Base-by-base conservation (phyloP, 2,329 filamentous ascomycete genomes). In the Exophiala lecanii-corni region DNA sequence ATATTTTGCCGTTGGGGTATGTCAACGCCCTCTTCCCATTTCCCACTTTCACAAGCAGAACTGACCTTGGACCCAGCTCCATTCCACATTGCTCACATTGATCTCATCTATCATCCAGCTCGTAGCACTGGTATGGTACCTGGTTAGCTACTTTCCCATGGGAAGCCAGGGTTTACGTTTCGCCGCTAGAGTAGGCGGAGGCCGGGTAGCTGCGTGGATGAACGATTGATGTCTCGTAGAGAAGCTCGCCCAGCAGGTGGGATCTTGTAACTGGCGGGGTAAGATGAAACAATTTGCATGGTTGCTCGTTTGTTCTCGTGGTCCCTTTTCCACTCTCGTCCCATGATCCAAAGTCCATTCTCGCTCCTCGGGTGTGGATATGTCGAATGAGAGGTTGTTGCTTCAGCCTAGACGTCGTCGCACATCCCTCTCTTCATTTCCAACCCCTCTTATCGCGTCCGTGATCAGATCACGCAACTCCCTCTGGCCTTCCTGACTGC, bases 71-170 rank as follows among this genome's bases (percentile, higher is more conserved):
- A 77, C 45, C 43, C 58, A 95, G 89, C 81, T 94, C 54, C 84
- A 84, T 62, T 91, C 76, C 62, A 89, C 86, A 30, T 68, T 94
- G 50, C 78, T 97, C 53, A 97, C 92, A 12, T 73, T 97, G 41
- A 71, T 96, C 51, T 85, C 89, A 16, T 82, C 87, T 49, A 75
- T 96, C 47, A 70, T 89, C 55, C 92, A 98, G 64, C 74, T 97
- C 41, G 81, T 82, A 40, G 86, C 84, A 51, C 72, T 97, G 52
- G 54, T 87, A 35, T 97, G 91, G 91, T 97, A 97, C 68, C 75
- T 96, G 35, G 82, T 97, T 65, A 94, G 87, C 68, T 98, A 98
- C 66, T 97, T 97, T 59, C 92, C 92, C 18, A 95, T 97, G 89
- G 92, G 92, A 30, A 86, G 86, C 44, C 86, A 83, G 42, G 88